These are phyloP conservation scores for Chytridiales sp. DNA, from an alignment of 371 early-diverging fungal species.

Conservation along the genomic window DNA sequence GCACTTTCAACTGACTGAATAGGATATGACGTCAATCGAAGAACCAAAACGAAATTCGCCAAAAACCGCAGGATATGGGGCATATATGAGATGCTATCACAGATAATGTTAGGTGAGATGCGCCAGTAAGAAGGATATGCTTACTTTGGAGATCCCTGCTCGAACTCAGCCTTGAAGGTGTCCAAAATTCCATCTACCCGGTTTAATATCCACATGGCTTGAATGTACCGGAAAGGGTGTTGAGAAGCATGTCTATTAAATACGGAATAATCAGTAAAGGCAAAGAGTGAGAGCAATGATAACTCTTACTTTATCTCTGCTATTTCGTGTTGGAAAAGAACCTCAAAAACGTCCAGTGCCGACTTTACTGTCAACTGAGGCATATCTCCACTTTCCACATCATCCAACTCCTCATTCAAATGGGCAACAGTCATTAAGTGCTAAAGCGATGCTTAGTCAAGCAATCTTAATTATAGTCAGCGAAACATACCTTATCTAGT, in stretches of 20 bases:
- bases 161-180: constrained; percentile 22
- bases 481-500: constrained; percentile 18
- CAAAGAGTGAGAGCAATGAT: constrained; percentile 2
- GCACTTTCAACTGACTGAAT: constrained; percentile 23
- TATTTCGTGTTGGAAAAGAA: constrained; percentile 24
- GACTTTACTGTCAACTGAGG: constrained; percentile 11
- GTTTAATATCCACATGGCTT: constrained; percentile 38
- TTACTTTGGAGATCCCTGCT: neutral
- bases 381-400: constrained; percentile 15
- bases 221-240: constrained; percentile 40
- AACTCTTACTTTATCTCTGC: constrained; percentile 23
- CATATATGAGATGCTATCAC: constrained; percentile 26
- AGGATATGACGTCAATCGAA: constrained; percentile 28
- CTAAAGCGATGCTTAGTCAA: too few relatives aligned
- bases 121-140: constrained; percentile 14
- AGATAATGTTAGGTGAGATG: constrained; percentile 12
- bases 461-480: neutral
- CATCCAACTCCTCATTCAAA: constrained; percentile 13
- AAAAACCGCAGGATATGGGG: constrained; percentile 42
- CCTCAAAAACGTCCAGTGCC: constrained; percentile 31
- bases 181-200: constrained; percentile 28
- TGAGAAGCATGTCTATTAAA: constrained; percentile 24
- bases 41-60: constrained; percentile 40
- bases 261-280: neutral
- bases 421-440: constrained; percentile 1